phyloP scores from a whole-genome alignment of 805 yeast genomes.

The Candida orba region DNA sequence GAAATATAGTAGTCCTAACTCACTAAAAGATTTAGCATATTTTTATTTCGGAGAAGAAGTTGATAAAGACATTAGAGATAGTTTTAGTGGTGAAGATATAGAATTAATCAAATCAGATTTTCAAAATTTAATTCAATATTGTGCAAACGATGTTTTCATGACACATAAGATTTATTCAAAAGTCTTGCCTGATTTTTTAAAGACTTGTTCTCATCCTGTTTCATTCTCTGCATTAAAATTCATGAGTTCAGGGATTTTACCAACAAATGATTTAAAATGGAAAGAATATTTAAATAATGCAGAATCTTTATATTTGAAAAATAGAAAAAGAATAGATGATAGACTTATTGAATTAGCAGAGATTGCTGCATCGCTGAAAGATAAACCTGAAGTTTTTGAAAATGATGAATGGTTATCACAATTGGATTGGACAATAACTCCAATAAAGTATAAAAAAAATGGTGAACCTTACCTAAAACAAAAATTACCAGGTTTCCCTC shows the following conservation, averaged over 20 bases:
- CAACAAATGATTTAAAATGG: slow-evolving; percentile 68
- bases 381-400: slow-evolving; percentile 33
- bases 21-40: slow-evolving; percentile 70
- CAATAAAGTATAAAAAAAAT: slow-evolving; percentile 53
- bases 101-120: slow-evolving; percentile 49
- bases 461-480: slow-evolving; percentile 68
- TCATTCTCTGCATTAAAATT: slow-evolving; percentile 81
- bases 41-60: slow-evolving; percentile 66
- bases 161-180: slow-evolving; percentile 65
- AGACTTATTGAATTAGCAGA: slow-evolving; percentile 55
- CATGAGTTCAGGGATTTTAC: slow-evolving; percentile 67
- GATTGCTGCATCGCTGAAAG: slow-evolving; percentile 42
- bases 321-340: slow-evolving; percentile 46
- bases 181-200: slow-evolving; percentile 60
- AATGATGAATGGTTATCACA: slow-evolving; percentile 88
- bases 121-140: slow-evolving; percentile 60
- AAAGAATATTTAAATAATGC: slow-evolving; percentile 58
- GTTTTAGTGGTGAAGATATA: slow-evolving; percentile 50
- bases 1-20: slow-evolving; percentile 64
- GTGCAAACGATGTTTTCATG: slow-evolving; percentile 76
- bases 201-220: slow-evolving; percentile 86
- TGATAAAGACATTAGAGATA: slow-evolving; percentile 62
- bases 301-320: slow-evolving; percentile 57
- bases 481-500: slow-evolving; percentile 84
- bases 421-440: slow-evolving; percentile 75